Base-by-base conservation (phyloP, 2,329 filamentous ascomycete species). In the Nemania sp. region DNA sequence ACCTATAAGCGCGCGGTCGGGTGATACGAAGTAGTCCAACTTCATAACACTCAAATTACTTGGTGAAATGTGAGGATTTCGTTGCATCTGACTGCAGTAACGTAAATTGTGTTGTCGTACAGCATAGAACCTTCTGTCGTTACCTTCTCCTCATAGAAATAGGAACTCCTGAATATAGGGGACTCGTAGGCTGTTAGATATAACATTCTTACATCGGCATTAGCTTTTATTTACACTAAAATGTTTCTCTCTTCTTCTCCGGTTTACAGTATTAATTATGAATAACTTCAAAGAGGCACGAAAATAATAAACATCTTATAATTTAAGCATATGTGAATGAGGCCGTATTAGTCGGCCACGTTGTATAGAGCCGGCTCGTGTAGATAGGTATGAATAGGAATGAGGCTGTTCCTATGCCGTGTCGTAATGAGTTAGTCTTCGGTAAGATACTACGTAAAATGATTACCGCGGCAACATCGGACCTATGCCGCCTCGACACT, bases 391-490 rank as follows among this genome's bases (percentile, higher is more conserved):
- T 35, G 2, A 57, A 29, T 49, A 38, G 27, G 47, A 53, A 18
- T 24, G 22, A 27, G 24, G 26, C 47, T 6, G 15, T 24, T 41
- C 52, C 41, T 43, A 61, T 32, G 18, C 35, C 29, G 22, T 57
- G 43, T 61, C 51, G 51, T 20, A 45, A 26, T 32, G 56, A 27
- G 51, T 10, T 52, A 53, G 45, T 57, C 26, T 38, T 22, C n/a
- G 4, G 18, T n/a, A 45, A 29, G 20, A 54, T 66, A 26, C 64
- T 47, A 58, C 64, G 49, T 58, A 58, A 53, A 24, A 66, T 58
- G 53, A 66, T 62, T 51, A 41, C 52, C 51, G 63, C 57, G 51
- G 63, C 56, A 29, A 10, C 18, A 20, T 20, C 29, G 11, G 22
- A 22, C 18, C 22, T 38, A 20, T 22, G 18, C 52, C 38, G 38